Base-by-base conservation (phyloP, 2,329 filamentous ascomycete genomes). In the Paramyrothecium sp. region DNA sequence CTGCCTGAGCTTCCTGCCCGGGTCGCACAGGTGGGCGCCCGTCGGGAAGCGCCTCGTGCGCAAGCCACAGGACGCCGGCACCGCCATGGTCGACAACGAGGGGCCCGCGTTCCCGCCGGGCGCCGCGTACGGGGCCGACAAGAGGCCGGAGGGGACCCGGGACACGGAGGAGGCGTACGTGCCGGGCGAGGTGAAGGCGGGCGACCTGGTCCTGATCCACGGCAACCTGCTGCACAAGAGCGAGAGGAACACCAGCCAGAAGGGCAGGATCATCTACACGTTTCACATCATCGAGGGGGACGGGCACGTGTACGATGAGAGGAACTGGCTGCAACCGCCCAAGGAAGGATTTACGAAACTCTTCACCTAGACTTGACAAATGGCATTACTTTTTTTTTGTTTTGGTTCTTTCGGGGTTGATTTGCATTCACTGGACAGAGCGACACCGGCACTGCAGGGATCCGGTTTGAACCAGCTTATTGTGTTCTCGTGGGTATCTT, bases 161-260 rank as follows among this genome's bases (percentile, higher is more conserved):
- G 73, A 72, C 16, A 67, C 67, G 10, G 72, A 70, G 58, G 81
- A 85, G 5, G 51, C 51, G 60, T 95, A 96, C 73, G 87, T 89
- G 54, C 77, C 92, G 52, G 89, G 90, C 3, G 91, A 97, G 78
- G 92, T 98, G 55, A 94, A 93, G 77, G 92, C 93, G 0, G 95
- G 95, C 0, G 90, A 90, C 51, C 73, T 99, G 73, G 92, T 98
- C 51, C 76, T 99, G 60, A 98, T 99, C 63, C 94, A 99, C 77
- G 95, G 95, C 2, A 98, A 98, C 73, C 76, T 97, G 65, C 72
- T 98, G 77, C 95, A 99, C 75, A 96, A 96, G 85, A 97, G 93
- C 71, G 92, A 97, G 83, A 91, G 84, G 81, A 99, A 99, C 71
- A 82, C 85, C 56, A 96, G 93, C 71, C 75, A 82, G 62, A 94